A percentile compares a stretch with the other conserved stretches of the same genome.
These are phyloP conservation scores for Vinca major DNA, from an alignment of 305 asterid species.

Conservation along the genomic window DNA sequence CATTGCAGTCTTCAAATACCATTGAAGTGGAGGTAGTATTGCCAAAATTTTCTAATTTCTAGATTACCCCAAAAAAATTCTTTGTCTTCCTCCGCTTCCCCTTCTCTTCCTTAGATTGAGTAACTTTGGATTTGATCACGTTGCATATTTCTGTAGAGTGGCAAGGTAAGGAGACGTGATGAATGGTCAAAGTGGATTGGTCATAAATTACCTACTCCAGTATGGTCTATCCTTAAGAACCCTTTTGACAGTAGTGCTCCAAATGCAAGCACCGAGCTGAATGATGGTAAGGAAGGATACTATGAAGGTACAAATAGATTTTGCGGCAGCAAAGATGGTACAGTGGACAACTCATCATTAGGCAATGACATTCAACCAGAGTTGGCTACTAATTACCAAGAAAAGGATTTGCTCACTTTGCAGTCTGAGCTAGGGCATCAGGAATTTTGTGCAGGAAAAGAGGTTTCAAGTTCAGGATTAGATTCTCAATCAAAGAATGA, in stretches of 20 bases:
- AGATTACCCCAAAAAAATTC: not conserved
- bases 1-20: slow-evolving; percentile 65
- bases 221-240: slow-evolving; percentile 14
- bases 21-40: slow-evolving; percentile 71
- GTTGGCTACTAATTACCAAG: slow-evolving; percentile 19
- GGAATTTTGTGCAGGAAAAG: slow-evolving; percentile 20
- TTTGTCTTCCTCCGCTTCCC: not conserved
- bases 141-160: slow-evolving; percentile 30
- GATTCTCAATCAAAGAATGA: slow-evolving; percentile 19
- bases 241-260: slow-evolving; percentile 18
- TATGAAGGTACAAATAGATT: slow-evolving; percentile 22
- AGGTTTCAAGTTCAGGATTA: slow-evolving; percentile 21
- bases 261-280: slow-evolving; percentile 21
- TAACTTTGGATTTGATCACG: slow-evolving; percentile 12
- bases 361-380: slow-evolving; percentile 18
- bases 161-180: slow-evolving; percentile 63
- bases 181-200: slow-evolving; percentile 69
- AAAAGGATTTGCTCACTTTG: slow-evolving; percentile 22
- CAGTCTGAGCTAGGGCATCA: slow-evolving; percentile 22
- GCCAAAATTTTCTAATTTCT: slow-evolving; percentile 7
- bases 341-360: slow-evolving; percentile 22
- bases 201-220: slow-evolving; percentile 23
- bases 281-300: slow-evolving; percentile 22
- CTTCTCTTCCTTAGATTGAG: slow-evolving; percentile 11
- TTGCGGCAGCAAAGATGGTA: slow-evolving; percentile 21